phyloP scores from a whole-genome alignment of 2,329 filamentous ascomycete genomes.

The Claviceps monticola region DNA sequence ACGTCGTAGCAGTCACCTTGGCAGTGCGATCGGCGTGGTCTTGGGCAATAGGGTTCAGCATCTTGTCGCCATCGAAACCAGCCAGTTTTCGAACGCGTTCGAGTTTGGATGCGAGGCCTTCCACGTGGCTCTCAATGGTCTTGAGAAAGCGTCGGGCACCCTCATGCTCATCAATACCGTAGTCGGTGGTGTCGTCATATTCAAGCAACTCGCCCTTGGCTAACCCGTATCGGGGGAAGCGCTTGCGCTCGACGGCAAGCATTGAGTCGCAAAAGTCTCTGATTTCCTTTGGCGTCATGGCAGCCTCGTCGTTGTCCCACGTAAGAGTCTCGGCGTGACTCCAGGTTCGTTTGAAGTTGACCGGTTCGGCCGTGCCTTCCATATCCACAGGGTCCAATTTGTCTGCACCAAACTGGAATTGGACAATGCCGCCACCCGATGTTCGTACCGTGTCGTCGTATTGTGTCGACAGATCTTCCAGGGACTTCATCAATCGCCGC shows the following conservation, averaged over 20 bases:
- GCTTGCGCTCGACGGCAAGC: conserved; percentile 52
- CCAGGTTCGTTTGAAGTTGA: conserved; percentile 85
- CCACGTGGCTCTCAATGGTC: conserved; percentile 61
- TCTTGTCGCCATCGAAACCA: conserved; percentile 29
- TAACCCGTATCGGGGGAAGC: conserved; percentile 32
- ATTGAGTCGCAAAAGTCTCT: conserved; percentile 51
- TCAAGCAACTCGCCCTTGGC: conserved; percentile 42
- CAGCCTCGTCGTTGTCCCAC: conserved; percentile 62
- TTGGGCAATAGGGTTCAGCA: conserved; percentile 12
- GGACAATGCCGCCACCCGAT: conserved; percentile 75
- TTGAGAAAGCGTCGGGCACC: conserved; percentile 71
- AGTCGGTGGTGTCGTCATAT: conserved; percentile 57
- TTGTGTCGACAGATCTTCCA: conserved; percentile 85
- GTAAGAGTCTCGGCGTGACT: conserved; percentile 65
- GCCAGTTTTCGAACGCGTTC: conserved; percentile 35
- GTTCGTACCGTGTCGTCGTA: conserved; percentile 94
- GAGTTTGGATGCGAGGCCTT: conserved; percentile 46
- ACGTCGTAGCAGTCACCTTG: conserved; percentile 65
- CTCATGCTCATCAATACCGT: conserved; percentile 64
- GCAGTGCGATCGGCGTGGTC: conserved; percentile 55
- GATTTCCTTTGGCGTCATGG: conserved; percentile 64
- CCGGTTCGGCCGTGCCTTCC: conserved; percentile 86
- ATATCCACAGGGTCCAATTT: conserved; percentile 94
- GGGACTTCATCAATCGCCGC: conserved; percentile 88
- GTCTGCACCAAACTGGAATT: conserved; percentile 95